phyloP scores from a whole-genome alignment of 495 filamentous ascomycete species.

The Lasiosphaeris hirsuta region DNA sequence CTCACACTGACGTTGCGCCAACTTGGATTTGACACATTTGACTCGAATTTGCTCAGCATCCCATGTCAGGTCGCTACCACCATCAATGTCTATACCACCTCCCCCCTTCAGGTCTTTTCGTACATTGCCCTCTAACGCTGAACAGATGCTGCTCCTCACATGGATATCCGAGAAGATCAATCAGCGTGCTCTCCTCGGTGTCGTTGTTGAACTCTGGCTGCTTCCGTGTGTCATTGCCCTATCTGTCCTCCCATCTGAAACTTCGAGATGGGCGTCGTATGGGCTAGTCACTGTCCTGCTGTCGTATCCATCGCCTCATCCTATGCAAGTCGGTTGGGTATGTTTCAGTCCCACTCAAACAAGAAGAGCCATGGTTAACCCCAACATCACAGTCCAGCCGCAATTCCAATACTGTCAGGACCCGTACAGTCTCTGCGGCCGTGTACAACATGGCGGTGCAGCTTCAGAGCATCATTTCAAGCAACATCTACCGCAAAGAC shows the following conservation, averaged over 20 bases:
- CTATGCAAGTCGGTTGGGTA: constrained; percentile 62
- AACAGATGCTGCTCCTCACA: constrained; percentile 39
- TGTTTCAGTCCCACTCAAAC: too few relatives aligned
- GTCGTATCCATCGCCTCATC: constrained; percentile 39
- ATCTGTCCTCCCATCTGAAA: constrained; percentile 33
- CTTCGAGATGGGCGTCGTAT: constrained; percentile 50
- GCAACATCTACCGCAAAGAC: constrained; percentile 42
- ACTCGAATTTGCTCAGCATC: constrained; percentile 52
- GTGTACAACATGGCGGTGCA: constrained; percentile 48
- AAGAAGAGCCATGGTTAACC: too few relatives aligned
- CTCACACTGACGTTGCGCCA: constrained; percentile 46
- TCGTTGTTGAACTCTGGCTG: constrained; percentile 53
- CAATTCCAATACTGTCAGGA: constrained; percentile 66
- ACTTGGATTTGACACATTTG: constrained; percentile 51
- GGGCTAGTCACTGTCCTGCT: constrained; percentile 52
- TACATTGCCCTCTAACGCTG: too few relatives aligned
- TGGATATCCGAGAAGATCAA: constrained; percentile 53
- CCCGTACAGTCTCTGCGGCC: constrained; percentile 61
- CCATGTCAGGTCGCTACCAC: constrained; percentile 41
- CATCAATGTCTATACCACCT: constrained; percentile 23
- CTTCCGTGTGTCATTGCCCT: constrained; percentile 53
- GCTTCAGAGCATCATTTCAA: constrained; percentile 10
- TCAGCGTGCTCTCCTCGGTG: constrained; percentile 48
- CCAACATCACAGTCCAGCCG: constrained; percentile 33
- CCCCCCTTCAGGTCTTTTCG: too few relatives aligned